These are phyloP conservation scores for Kuraishia ogatae DNA, from an alignment of 805 yeast species.

Conservation along the genomic window DNA sequence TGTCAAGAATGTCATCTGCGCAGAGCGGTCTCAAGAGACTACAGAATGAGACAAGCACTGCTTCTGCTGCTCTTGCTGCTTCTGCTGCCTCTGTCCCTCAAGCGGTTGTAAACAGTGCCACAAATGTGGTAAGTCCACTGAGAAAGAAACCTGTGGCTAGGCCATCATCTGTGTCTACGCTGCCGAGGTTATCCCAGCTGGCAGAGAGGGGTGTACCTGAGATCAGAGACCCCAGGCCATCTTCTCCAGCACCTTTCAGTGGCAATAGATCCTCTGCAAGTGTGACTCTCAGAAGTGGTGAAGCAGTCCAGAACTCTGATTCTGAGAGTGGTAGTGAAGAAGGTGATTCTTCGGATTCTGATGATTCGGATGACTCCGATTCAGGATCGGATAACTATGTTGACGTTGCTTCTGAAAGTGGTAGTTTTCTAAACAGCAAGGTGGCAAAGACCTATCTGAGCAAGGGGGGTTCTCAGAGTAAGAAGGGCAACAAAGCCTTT, in stretches of 20 bases:
- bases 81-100: neutral
- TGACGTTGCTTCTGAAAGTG: neutral
- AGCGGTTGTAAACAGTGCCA: neutral
- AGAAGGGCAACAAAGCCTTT: neutral
- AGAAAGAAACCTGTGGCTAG: neutral
- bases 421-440: neutral
- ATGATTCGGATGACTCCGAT: conserved; percentile 2
- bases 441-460: neutral
- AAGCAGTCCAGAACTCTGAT: neutral
- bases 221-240: conserved; percentile 36
- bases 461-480: neutral
- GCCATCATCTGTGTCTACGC: conserved; percentile 6
- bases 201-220: conserved; percentile 63
- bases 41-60: neutral
- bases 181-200: conserved; percentile 47
- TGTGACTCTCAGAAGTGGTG: neutral
- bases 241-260: neutral
- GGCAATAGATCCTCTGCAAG: neutral
- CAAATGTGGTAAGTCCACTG: neutral
- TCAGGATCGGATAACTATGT: conserved; percentile 5
- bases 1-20: neutral
- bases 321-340: neutral
- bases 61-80: neutral
- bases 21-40: neutral
- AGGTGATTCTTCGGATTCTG: neutral